Evolutionary conservation across 805 yeast species (phyloP).

Genomic region (Ogataea paradorogensis): DNA sequence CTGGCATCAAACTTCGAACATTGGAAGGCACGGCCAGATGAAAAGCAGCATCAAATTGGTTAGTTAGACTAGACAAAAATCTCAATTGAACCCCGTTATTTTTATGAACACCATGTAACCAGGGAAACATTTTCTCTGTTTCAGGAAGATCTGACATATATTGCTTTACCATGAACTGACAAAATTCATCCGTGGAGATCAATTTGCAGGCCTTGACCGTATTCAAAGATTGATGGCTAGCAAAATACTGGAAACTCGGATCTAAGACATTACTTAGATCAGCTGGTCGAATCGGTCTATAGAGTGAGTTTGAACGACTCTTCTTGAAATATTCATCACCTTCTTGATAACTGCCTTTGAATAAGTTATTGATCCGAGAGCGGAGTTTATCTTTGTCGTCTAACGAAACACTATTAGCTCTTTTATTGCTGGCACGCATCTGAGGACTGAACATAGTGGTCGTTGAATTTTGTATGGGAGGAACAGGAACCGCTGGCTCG

Average conservation of each 20-base stretch:
- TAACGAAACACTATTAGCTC: constrained; percentile 30
- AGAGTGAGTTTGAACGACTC: constrained; percentile 11
- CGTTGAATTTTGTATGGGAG: not conserved
- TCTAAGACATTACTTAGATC: constrained; percentile 22
- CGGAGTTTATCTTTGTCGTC: constrained; percentile 30
- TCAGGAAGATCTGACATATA: constrained; percentile 48
- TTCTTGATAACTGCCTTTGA: constrained; percentile 18
- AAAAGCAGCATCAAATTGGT: constrained; percentile 9
- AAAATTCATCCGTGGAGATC: constrained; percentile 27
- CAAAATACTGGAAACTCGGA: constrained; percentile 20
- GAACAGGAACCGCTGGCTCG: constrained; percentile 6
- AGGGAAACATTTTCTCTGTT: constrained; percentile 74
- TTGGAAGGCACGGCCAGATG: constrained; percentile 23
- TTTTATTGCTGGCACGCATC: constrained; percentile 20
- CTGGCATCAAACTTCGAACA: constrained; percentile 28
- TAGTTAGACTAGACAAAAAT: constrained; percentile 34
- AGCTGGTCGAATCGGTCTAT: constrained; percentile 3
- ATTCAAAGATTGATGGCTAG: constrained; percentile 17
- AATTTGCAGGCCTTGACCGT: constrained; percentile 18
- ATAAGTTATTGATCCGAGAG: constrained; percentile 24
- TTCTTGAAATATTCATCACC: constrained; percentile 9
- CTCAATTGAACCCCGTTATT: constrained; percentile 53
- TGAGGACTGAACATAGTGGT: not conserved
- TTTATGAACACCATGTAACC: constrained; percentile 79
- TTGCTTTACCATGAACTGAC: constrained; percentile 20